Base-by-base conservation (phyloP, 2,329 filamentous ascomycete genomes). In the Epichloe sp. region DNA sequence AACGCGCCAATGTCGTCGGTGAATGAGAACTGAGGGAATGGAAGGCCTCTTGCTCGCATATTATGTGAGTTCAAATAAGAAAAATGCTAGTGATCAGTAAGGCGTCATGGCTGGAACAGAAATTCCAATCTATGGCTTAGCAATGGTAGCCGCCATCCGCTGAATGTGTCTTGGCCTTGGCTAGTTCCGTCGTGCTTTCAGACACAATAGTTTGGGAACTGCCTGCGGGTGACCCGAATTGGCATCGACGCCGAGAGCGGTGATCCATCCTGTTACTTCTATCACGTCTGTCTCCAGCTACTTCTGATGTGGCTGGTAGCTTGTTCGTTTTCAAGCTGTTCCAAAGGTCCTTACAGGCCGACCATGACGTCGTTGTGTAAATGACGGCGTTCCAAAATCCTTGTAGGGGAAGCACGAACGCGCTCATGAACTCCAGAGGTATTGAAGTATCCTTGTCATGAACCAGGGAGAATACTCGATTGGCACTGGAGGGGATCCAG, bases 341-440 rank as follows among this genome's bases (percentile, higher is more conserved):
- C 49, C 63, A 66, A 31, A 80, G 64, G 35, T 67, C 66, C 61
- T 75, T 75, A 61, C 80, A 82, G 0, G 82, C 82, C 47, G 76
- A 67, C 73, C 80, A 79, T 5, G 83, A 87, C 1, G 85, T 88
- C 11, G 78, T 74, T 15, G 80, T 68, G 65, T 93, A 94, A 57
- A 94, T 88, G 52, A 86, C 65, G 17, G 82, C 79, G 63, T 94
- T 94, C 86, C 87, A 93, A 60, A 90, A 86, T 0, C 88, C 88
- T 62, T 94, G 88, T 0, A 89, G 74, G 0, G 88, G 87, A 8
- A 94, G 74, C 1, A 93, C 86, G 41, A 88, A 75, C 0, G 85
- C 81, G 21, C 84, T 83, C 56, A 82, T 77, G 56, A 85, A 80
- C 59, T 87, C 81, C 23, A 93, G 76, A 0, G 74, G 70, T 31